These are phyloP conservation scores for Marasmius fiardii DNA, from an alignment of 1,284 basidiomycete species.

Conservation along the genomic window DNA sequence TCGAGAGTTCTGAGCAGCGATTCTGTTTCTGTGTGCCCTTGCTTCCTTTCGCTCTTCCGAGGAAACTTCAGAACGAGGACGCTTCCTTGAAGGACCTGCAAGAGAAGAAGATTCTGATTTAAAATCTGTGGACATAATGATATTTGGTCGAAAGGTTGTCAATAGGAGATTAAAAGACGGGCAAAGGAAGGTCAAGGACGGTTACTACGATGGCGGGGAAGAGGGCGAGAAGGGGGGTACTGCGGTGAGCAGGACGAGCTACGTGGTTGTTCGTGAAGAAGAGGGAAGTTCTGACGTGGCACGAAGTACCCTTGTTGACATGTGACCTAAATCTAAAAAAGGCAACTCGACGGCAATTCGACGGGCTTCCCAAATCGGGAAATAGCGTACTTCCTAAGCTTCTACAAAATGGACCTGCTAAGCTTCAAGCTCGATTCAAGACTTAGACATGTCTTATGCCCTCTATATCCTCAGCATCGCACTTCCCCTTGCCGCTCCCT, in stretches of 20 bases:
- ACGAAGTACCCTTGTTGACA: not conserved
- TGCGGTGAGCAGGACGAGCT: slow-evolving; percentile 5
- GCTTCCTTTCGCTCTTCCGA: slow-evolving; percentile 80
- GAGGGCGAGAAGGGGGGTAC: not conserved
- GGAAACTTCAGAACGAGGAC: slow-evolving; percentile 54
- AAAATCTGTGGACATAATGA: not conserved
- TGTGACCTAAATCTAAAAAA: not conserved
- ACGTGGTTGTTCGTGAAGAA: slow-evolving; percentile 5
- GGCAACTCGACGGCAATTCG: not conserved
- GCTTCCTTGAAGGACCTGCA: slow-evolving; percentile 60
- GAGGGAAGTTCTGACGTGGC: not conserved
- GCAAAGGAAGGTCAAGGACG: not conserved
- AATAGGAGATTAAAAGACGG: not conserved
- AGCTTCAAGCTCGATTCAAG: not conserved
- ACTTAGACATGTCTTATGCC: not conserved
- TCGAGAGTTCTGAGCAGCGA: slow-evolving; percentile 81
- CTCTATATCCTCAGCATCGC: not conserved
- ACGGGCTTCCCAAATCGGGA: not conserved
- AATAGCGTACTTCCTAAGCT: not conserved
- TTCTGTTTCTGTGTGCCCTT: slow-evolving; percentile 77
- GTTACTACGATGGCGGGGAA: not conserved
- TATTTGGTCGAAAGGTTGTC: not conserved
- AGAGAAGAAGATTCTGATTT: slow-evolving; percentile 20
- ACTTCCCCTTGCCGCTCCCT: not conserved
- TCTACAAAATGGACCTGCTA: not conserved